These are phyloP conservation scores for Daldinia caldariorum DNA, from an alignment of 495 filamentous ascomycete genomes.

Conservation along the genomic window DNA sequence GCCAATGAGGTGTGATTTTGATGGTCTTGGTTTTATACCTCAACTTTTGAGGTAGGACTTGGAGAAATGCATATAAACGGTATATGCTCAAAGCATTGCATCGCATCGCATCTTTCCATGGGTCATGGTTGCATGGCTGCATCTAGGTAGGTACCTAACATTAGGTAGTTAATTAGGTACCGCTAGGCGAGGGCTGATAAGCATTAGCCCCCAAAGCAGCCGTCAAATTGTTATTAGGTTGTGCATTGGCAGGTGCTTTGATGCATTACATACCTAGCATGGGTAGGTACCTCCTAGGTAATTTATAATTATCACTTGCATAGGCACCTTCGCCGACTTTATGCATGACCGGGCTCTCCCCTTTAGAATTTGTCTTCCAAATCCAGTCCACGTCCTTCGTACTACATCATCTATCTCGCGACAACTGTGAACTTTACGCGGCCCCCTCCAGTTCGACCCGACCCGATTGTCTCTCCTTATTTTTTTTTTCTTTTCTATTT, in stretches of 20 bases:
- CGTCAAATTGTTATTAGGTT: background rate
- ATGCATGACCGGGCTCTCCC: conserved; percentile 14
- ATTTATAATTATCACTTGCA: conserved; percentile 1
- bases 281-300: too few relatives aligned
- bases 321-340: conserved; percentile 1
- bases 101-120: too few relatives aligned
- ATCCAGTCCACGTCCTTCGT: conserved; percentile 8
- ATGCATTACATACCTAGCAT: background rate
- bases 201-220: background rate
- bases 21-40: conserved; percentile 31
- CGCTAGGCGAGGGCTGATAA: background rate
- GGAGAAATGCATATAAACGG: too few relatives aligned
- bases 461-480: conserved; percentile 32
- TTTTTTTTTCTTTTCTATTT: conserved; percentile 10
- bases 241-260: background rate
- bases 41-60: conserved; percentile 23
- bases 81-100: too few relatives aligned
- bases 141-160: too few relatives aligned
- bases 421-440: conserved; percentile 41
- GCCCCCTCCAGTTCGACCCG: conserved; percentile 48
- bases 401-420: conserved; percentile 31
- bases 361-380: conserved; percentile 21
- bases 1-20: conserved; percentile 23
- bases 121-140: too few relatives aligned
- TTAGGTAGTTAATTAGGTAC: background rate